These are phyloP conservation scores for Cinnamomum micranthum DNA, from an alignment of 164 flowering plant genomes.

Conservation along the genomic window DNA sequence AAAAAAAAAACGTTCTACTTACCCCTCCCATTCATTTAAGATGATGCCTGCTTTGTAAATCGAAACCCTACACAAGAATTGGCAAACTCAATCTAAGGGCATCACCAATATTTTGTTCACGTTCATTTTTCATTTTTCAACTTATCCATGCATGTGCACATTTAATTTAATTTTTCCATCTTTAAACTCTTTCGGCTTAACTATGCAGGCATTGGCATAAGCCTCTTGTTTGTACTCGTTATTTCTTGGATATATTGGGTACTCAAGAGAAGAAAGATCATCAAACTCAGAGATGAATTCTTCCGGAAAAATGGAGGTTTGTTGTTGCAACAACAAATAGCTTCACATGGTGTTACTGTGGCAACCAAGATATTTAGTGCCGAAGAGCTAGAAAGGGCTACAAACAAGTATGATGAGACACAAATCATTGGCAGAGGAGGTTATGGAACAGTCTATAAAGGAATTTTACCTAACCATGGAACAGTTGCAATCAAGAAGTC, in stretches of 20 bases:
- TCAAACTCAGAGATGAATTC: conserved; percentile 7
- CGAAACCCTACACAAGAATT: too few relatives aligned
- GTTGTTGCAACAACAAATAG: neutral
- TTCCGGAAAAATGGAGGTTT: conserved; percentile 13
- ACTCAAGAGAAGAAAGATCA: conserved; percentile 9
- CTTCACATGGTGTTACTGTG: neutral
- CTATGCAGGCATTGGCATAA: neutral
- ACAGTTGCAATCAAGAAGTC: conserved; percentile 23
- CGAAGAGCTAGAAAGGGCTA: conserved; percentile 13
- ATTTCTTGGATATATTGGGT: neutral
- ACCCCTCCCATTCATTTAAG: too few relatives aligned
- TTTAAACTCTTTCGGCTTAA: too few relatives aligned
- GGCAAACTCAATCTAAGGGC: too few relatives aligned
- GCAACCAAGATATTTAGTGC: conserved; percentile 7
- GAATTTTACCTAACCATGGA: conserved; percentile 11
- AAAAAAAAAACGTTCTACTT: too few relatives aligned
- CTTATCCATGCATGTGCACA: too few relatives aligned
- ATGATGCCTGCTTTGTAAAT: too few relatives aligned
- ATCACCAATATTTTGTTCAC: too few relatives aligned
- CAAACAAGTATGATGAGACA: conserved; percentile 12
- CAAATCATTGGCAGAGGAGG: conserved; percentile 16
- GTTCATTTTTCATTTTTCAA: too few relatives aligned
- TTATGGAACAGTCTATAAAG: conserved; percentile 19
- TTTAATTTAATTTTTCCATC: too few relatives aligned
- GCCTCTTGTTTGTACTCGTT: neutral